Percentiles rank a stretch among this genome's conserved stretches.
Evolutionary conservation across 331 rosid genomes (phyloP).

Genomic region (Quercus phellos): DNA sequence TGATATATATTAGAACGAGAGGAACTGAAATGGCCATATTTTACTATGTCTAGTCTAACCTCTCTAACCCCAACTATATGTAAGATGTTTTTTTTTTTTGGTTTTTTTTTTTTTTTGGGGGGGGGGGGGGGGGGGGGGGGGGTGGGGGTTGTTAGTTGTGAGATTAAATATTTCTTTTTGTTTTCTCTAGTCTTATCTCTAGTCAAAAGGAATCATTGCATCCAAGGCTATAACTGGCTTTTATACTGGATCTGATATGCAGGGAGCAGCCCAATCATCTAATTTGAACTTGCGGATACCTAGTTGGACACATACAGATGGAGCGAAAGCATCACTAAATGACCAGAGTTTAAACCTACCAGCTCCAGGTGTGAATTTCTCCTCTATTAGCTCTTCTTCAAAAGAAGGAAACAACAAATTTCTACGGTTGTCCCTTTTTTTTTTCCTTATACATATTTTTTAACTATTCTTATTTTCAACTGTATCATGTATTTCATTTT

Average conservation of each 20-base stretch:
- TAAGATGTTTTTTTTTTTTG: neutral
- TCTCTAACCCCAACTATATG: neutral
- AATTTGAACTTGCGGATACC: constrained; percentile 70
- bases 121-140: too few species aligned
- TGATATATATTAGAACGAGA: too few species aligned
- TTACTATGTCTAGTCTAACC: too few species aligned
- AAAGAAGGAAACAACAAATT: neutral
- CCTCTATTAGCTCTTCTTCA: neutral
- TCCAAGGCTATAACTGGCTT: neutral
- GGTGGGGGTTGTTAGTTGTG: too few species aligned
- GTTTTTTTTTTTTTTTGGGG: too few species aligned
- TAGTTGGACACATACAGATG: constrained; percentile 50
- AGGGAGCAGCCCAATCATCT: constrained; percentile 38
- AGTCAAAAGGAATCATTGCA: neutral
- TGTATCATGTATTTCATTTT: neutral
- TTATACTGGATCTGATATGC: constrained; percentile 5
- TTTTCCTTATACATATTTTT: neutral
- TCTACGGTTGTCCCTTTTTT: neutral
- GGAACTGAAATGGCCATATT: too few species aligned
- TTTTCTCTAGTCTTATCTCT: neutral
- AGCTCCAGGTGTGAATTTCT: constrained; percentile 40
- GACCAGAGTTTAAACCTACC: constrained; percentile 33
- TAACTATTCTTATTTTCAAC: neutral
- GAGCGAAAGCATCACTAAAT: constrained; percentile 49
- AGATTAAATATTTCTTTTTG: too few species aligned